A percentile compares a stretch with the other conserved stretches of the same genome.
These are phyloP conservation scores for Oryza rufipogon DNA, from an alignment of 176 grass and related monocot species.

Conservation along the genomic window DNA sequence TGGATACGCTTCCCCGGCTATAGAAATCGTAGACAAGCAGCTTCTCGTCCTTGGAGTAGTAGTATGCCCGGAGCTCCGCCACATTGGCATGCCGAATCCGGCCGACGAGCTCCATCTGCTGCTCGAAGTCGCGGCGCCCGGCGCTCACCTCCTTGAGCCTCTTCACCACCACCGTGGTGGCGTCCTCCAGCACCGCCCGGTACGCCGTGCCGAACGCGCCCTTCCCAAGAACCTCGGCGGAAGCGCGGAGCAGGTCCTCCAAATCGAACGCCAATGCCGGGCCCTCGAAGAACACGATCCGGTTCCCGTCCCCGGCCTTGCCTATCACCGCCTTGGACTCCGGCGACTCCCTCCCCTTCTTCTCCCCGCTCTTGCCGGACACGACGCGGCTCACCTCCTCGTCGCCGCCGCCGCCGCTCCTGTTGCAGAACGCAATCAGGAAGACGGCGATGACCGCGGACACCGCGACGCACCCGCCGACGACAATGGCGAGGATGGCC, in stretches of 20 bases:
- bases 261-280: slow-evolving; percentile 84
- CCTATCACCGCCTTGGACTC: slow-evolving; percentile 79
- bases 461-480: slow-evolving; percentile 54
- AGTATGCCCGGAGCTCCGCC: slow-evolving; percentile 82
- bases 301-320: slow-evolving; percentile 68
- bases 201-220: slow-evolving; percentile 91
- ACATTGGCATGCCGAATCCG: slow-evolving; percentile 77
- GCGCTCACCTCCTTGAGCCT: slow-evolving; percentile 86
- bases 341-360: slow-evolving; percentile 59
- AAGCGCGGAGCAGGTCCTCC: slow-evolving; percentile 90
- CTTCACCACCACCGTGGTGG: slow-evolving; percentile 89
- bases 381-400: not conserved
- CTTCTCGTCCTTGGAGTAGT: slow-evolving; percentile 99
- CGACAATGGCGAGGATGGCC: slow-evolving; percentile 67
- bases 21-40: slow-evolving; percentile 86
- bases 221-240: slow-evolving; percentile 93
- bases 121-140: slow-evolving; percentile 86
- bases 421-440: slow-evolving; percentile 61
- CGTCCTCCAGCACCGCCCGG: slow-evolving; percentile 87
- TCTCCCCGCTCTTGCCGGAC: slow-evolving; percentile 35
- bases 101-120: slow-evolving; percentile 91
- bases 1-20: slow-evolving; percentile 78
- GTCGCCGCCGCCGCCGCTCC: slow-evolving; percentile 25
- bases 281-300: slow-evolving; percentile 87
- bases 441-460: slow-evolving; percentile 53